Base-by-base conservation (phyloP, 2,329 filamentous ascomycete genomes). In the Rhinocladiella mackenziei region DNA sequence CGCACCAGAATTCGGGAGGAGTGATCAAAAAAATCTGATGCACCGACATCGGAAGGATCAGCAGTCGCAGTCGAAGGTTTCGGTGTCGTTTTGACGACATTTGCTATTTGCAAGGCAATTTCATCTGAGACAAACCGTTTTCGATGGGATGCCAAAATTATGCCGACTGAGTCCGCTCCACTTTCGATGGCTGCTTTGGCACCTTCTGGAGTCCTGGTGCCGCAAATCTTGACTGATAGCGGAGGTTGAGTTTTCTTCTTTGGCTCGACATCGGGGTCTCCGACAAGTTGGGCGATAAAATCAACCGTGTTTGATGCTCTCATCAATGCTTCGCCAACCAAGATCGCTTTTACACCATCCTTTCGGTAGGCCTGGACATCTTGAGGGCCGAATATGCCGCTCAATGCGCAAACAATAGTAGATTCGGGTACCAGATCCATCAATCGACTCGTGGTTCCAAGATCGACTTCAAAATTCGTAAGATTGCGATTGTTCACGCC, bases 401-500 rank as follows among this genome's bases (percentile, higher is more conserved):
- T 97, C 23, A 98, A 75, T 7, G 92, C 94, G 63, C 89, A 96
- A 19, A 98, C 83, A 48, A 95, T 83, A 3, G 89, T 94, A 43
- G 81, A 84, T 51, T 86, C 78, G 2, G 89, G 84, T 2, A 96
- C 89, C 70, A 91, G 83, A 59, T 82, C 83, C 67, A 94, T 86
- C 36, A 98, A 71, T 17, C 91, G 83, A 60, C 85, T 89, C 1
- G 91, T 95, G 1, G 91, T 98, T 50, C 86, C 82, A 52, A 98
- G 78, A 63, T 98, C 94, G 14, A 98, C 92, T 62, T 97, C 89
- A 58, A 98, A 98, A 59, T 84, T 97, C 56, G 91, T 91, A 9
- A 98, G 75, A 60, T 98, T 94, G 43, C 92, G 83, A 70, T 98
- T 98, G 70, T 98, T 98, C 57, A 98, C 92, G 18, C 92, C 92